phyloP scores from a whole-genome alignment of 1,284 basidiomycete species.

The Boletus albobrunnescens region DNA sequence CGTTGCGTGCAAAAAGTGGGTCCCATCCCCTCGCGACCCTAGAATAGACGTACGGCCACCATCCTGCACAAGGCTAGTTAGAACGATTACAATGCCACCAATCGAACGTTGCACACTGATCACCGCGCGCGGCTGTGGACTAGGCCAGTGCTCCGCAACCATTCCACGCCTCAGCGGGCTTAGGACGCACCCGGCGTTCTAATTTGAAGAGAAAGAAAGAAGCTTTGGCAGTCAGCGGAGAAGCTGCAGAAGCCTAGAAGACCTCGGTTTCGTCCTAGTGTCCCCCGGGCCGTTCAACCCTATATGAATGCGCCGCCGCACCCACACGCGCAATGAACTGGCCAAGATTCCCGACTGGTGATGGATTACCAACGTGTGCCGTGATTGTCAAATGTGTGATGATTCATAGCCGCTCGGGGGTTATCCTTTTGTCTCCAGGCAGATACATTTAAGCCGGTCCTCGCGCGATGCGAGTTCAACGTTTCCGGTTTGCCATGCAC shows the following conservation, averaged over 20 bases:
- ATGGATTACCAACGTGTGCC: neutral
- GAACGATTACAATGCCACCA: neutral
- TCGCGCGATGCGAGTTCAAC: neutral
- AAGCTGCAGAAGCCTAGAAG: neutral
- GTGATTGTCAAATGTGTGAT: conserved; percentile 7
- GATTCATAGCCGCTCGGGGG: neutral
- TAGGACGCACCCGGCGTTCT: too few species aligned
- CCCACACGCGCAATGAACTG: too few species aligned
- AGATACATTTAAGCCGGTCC: conserved; percentile 8
- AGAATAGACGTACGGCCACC: too few species aligned
- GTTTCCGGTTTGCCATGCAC: neutral
- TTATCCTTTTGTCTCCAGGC: neutral
- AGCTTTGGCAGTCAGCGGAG: neutral
- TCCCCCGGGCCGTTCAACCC: neutral
- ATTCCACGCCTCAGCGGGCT: neutral
- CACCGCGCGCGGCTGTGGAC: neutral
- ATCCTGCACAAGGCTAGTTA: neutral
- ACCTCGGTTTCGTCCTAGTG: neutral
- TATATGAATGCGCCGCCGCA: neutral
- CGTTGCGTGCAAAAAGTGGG: neutral
- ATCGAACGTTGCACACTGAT: neutral
- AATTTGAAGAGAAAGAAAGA: neutral
- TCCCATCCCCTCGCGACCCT: neutral
- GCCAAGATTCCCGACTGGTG: too few species aligned
- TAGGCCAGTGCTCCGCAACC: neutral